phyloP scores from a whole-genome alignment of 2,329 filamentous ascomycete genomes.

The Fusarium xylarioides region DNA sequence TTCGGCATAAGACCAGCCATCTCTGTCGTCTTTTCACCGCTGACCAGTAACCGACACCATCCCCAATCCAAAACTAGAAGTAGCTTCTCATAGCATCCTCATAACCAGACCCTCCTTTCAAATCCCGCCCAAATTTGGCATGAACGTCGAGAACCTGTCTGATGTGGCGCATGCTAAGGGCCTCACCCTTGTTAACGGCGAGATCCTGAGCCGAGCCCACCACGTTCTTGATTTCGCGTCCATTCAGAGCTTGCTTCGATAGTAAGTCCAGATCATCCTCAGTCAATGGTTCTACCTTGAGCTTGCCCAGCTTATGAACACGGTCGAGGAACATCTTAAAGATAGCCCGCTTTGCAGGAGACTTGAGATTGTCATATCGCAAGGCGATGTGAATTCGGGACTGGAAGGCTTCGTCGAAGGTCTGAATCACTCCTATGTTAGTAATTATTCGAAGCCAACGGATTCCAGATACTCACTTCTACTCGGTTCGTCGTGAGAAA shows the following conservation, averaged over 20 bases:
- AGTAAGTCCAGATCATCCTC: constrained; percentile 74
- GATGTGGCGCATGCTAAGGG: constrained; percentile 81
- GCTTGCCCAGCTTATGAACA: constrained; percentile 71
- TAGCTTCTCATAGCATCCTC: constrained; percentile 87
- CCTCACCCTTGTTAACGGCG: constrained; percentile 76
- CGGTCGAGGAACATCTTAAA: constrained; percentile 86
- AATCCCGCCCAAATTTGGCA: constrained; percentile 82
- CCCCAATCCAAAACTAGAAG: constrained; percentile 52
- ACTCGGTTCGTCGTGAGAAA: constrained; percentile 92
- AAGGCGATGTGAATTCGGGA: constrained; percentile 87
- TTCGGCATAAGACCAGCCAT: too few species aligned
- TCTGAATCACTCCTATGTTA: constrained; percentile 53
- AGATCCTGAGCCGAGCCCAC: constrained; percentile 85
- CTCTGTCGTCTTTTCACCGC: background rate
- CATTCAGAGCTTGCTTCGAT: constrained; percentile 70
- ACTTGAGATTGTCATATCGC: constrained; percentile 78
- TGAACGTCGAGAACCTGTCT: constrained; percentile 84
- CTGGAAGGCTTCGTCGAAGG: constrained; percentile 91
- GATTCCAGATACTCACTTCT: constrained; percentile 54
- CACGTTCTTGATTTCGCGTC: constrained; percentile 85
- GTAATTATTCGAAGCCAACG: background rate
- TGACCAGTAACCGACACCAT: background rate
- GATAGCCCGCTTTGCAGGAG: constrained; percentile 78
- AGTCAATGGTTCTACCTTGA: constrained; percentile 67
- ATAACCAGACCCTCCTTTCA: constrained; percentile 83